Evolutionary conservation across 257 asterid genomes (phyloP).

Genomic region (Pogostemon cablin): DNA sequence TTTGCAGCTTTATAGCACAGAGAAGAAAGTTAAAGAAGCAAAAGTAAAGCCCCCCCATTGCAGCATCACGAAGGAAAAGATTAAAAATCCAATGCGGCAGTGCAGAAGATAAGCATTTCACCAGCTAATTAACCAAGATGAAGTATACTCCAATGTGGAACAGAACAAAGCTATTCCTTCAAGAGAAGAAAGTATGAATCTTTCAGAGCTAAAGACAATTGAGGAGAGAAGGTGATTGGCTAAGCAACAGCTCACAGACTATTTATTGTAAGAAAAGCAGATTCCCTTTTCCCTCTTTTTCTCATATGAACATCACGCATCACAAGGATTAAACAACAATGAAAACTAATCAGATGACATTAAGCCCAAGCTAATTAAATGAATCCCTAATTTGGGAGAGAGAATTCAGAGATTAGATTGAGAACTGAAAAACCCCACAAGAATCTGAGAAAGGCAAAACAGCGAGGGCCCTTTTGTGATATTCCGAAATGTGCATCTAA

Average conservation of each 20-base stretch:
- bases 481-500: constrained; percentile 50
- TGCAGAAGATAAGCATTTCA: constrained; percentile 33
- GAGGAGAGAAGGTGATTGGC: constrained; percentile 53
- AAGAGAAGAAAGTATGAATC: constrained; percentile 70
- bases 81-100: constrained; percentile 50
- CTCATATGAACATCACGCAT: constrained; percentile 24
- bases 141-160: constrained; percentile 50
- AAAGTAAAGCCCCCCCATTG: constrained; percentile 59
- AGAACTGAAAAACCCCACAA: constrained; percentile 50
- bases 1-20: constrained; percentile 84
- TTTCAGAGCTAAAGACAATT: constrained; percentile 70
- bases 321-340: constrained; percentile 23
- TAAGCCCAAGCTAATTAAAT: background rate
- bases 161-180: constrained; percentile 39
- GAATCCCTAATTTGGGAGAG: constrained; percentile 26
- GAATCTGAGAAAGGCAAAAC: constrained; percentile 52
- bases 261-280: constrained; percentile 69
- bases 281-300: constrained; percentile 61
- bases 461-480: constrained; percentile 53
- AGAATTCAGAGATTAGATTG: constrained; percentile 38
- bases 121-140: constrained; percentile 34
- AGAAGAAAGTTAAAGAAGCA: constrained; percentile 44
- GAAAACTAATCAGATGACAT: constrained; percentile 1
- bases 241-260: constrained; percentile 67
- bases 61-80: constrained; percentile 60